Evolutionary conservation across 2,329 filamentous ascomycete species (phyloP).

Genomic region (Aspergillus sojae): DNA sequence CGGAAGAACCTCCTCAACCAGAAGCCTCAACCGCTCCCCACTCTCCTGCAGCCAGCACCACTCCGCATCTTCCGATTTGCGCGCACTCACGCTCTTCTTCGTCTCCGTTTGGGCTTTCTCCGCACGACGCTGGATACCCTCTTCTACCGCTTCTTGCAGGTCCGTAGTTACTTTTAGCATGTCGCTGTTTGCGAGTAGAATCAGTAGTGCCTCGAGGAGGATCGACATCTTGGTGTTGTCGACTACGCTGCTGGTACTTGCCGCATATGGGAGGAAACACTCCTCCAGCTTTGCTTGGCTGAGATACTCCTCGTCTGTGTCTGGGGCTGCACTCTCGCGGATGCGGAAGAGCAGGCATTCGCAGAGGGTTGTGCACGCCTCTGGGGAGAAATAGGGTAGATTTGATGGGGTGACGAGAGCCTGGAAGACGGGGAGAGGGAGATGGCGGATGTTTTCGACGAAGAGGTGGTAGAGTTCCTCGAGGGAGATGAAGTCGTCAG

Average conservation of each 20-base stretch:
- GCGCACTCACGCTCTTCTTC: conserved; percentile 46
- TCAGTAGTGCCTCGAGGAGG: conserved; percentile 66
- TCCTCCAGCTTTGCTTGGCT: conserved; percentile 54
- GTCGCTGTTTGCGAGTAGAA: conserved; percentile 50
- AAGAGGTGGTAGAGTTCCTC: conserved; percentile 47
- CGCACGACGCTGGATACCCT: conserved; percentile 56
- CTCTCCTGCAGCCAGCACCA: conserved; percentile 46
- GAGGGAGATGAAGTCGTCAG: conserved; percentile 38
- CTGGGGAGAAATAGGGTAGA: conserved; percentile 42
- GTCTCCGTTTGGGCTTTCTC: conserved; percentile 49
- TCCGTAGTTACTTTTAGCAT: conserved; percentile 35
- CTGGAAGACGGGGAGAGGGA: conserved; percentile 50
- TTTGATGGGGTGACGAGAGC: conserved; percentile 48
- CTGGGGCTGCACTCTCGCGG: conserved; percentile 46
- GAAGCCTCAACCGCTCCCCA: conserved; percentile 40
- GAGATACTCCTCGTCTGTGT: conserved; percentile 47
- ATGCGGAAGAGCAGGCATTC: conserved; percentile 57
- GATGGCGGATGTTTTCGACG: conserved; percentile 50
- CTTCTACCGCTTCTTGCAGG: conserved; percentile 52
- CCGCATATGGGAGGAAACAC: conserved; percentile 68
- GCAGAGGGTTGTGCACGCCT: conserved; percentile 53
- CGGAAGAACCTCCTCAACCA: conserved; percentile 39
- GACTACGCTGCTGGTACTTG: conserved; percentile 60
- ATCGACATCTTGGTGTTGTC: conserved; percentile 76
- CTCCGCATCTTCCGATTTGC: conserved; percentile 37